Conservation (phyloP, 2,329 filamentous ascomycete species). For the Herpotrichia juniperi region DNA sequence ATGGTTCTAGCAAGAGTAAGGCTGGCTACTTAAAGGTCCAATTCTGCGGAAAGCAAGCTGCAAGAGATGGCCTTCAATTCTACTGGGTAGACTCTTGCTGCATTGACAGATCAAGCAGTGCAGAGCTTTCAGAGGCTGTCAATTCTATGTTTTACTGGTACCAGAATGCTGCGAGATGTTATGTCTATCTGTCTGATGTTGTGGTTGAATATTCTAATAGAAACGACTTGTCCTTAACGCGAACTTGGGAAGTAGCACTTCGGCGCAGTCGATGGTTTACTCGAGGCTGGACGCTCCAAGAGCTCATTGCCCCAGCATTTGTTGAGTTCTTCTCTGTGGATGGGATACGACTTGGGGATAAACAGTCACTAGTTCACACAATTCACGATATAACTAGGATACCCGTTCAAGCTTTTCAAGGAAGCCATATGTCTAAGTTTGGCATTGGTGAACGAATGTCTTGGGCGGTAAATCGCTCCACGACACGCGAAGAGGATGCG, state of each 20-base stretch:
- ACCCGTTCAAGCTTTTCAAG: not conserved
- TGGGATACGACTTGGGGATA: not conserved
- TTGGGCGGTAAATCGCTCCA: not conserved
- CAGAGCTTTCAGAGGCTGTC: not conserved
- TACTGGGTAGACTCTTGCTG: not conserved
- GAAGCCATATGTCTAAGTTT: not conserved
- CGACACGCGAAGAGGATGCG: not conserved
- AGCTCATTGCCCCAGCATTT: not conserved
- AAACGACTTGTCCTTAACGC: not conserved
- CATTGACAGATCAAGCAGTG: not conserved
- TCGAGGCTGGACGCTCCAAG: too few relatives aligned
- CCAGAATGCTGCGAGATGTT: not conserved
- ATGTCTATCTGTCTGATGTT: too few relatives aligned
- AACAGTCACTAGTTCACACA: not conserved
- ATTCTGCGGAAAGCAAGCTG: too few relatives aligned
- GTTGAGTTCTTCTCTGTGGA: not conserved
- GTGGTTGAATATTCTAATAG: not conserved
- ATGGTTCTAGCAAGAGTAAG: not conserved
- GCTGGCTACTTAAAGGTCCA: not conserved
- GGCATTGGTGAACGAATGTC: not conserved
- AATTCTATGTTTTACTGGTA: not conserved
- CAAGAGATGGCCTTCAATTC: not conserved
- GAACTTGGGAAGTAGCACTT: not conserved
- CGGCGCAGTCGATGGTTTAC: not conserved
- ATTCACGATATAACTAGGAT: not conserved